A percentile compares a stretch with the other conserved stretches of the same genome.
phyloP scores from a whole-genome alignment of 306 rosid species.

The Lagenaria siceraria region DNA sequence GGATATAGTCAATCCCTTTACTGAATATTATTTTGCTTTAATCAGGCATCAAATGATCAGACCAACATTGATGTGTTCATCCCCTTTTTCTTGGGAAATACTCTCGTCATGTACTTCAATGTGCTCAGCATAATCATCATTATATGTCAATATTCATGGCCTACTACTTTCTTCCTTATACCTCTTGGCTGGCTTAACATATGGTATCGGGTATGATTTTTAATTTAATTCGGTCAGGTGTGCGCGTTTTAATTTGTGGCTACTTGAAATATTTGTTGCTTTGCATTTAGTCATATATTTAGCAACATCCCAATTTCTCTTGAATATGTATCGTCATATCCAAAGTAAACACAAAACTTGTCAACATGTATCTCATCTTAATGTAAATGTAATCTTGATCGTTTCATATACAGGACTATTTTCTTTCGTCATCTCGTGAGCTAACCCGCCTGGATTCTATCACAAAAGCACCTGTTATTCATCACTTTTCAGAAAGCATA shows the following conservation, averaged over 20 bases:
- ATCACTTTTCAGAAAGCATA: slow-evolving; percentile 91
- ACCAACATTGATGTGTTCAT: slow-evolving; percentile 61
- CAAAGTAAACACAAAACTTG: background rate
- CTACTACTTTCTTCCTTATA: slow-evolving; percentile 70
- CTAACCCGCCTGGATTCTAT: slow-evolving; percentile 79
- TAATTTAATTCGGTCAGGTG: background rate
- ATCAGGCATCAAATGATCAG: slow-evolving; percentile 91
- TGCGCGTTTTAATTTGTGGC: background rate
- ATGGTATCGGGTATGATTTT: slow-evolving; percentile 82
- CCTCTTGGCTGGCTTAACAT: slow-evolving; percentile 82
- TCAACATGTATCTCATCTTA: background rate
- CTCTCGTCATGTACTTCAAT: slow-evolving; percentile 56
- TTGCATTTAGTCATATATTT: background rate
- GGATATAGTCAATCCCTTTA: background rate
- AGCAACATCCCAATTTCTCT: background rate
- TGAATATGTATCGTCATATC: background rate
- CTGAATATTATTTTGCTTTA: background rate
- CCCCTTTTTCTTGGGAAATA: slow-evolving; percentile 48
- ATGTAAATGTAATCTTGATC: background rate
- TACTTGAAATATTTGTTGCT: background rate
- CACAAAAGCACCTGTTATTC: slow-evolving; percentile 92
- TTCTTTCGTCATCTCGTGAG: slow-evolving; percentile 78
- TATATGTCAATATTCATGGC: slow-evolving; percentile 84
- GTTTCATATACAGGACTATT: slow-evolving; percentile 49
- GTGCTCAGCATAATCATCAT: slow-evolving; percentile 56